A percentile compares a stretch with the other conserved stretches of the same genome.
Evolutionary conservation across 805 yeast genomes (phyloP).

Genomic region (Wickerhamomyces strasburgensis): DNA sequence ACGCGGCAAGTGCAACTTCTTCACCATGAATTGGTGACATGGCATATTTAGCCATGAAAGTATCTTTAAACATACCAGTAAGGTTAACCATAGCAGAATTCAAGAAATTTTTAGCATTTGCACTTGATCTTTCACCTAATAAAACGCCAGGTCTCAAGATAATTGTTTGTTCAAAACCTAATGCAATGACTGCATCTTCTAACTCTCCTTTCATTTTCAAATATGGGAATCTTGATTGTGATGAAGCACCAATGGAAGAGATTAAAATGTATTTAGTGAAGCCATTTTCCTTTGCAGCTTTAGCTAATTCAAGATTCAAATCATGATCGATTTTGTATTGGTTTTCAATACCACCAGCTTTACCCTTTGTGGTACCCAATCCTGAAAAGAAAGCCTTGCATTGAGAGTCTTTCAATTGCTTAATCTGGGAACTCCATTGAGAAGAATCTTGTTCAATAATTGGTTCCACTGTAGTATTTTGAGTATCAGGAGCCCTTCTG

Average conservation of each 20-base stretch:
- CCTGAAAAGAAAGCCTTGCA: conserved; percentile 51
- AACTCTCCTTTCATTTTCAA: conserved; percentile 66
- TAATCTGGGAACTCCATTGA: conserved; percentile 43
- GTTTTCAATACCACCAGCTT: conserved; percentile 67
- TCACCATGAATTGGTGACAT: conserved; percentile 54
- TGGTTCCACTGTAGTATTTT: conserved; percentile 22
- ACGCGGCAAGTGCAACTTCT: conserved; percentile 60
- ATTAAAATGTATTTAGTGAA: conserved; percentile 63
- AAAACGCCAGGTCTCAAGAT: conserved; percentile 76
- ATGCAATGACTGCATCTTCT: conserved; percentile 58
- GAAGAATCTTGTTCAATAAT: conserved; percentile 41
- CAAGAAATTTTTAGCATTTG: no score
- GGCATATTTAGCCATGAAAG: conserved; percentile 27
- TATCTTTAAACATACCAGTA: conserved; percentile 26
- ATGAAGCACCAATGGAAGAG: conserved; percentile 60
- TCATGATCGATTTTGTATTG: conserved; percentile 74
- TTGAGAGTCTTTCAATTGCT: conserved; percentile 23
- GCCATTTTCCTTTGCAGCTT: conserved; percentile 68
- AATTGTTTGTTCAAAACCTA: conserved; percentile 66
- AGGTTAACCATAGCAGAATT: conserved; percentile 25
- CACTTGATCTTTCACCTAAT: conserved; percentile 49
- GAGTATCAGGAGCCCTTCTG: conserved; percentile 33
- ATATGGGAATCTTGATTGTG: conserved; percentile 56
- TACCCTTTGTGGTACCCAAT: conserved; percentile 70
- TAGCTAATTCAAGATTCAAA: conserved; percentile 61